Base-by-base conservation (phyloP, 2,329 filamentous ascomycete species). In the Clonostachys rhizophaga region DNA sequence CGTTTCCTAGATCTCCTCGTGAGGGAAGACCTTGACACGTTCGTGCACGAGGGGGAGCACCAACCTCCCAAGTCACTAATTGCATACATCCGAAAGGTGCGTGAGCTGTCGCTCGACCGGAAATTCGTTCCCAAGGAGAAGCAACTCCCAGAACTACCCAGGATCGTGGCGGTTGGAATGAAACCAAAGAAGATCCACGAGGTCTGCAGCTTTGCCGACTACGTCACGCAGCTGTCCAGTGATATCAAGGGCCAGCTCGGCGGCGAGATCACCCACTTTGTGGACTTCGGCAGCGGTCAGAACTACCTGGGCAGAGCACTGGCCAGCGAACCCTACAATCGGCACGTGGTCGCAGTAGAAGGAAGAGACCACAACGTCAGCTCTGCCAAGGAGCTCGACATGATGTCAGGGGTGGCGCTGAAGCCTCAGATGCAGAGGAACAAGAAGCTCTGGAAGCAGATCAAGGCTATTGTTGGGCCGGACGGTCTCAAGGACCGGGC, bases 241-340 rank as follows among this genome's bases (percentile, higher is more conserved):
- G 75, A 79, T 30, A 76, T 96, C 20, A 75, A 79, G 4, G 61
- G 71, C 3, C 69, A 79, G 2, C 77, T 85, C 40, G 70, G 73
- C 1, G 67, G 73, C 43, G 67, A 75, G 13, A 84, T 96, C 50
- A 89, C 90, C 0, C 91, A 97, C 68, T 83, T 96, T 49, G 86
- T 97, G 43, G 94, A 99, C 67, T 96, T 97, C 65, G 94, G 94
- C 30, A 96, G 91, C 46, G 94, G 94, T 0, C 92, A 97, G 64
- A 97, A 96, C 61, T 99, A 99, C 60, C 82, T 99, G 5, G 92
- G 94, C 1, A 80, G 94, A 42, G 87, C 89, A 2, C 74, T 99
- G 49, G 92, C 92, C 13, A 90, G 86, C 51, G 76, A 84, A 46
- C 91, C 91, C 1, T 96, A 95, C 68, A 89, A 91, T 58, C 84